Conservation (phyloP, 257 asterid species). For the Capsicum chinense region DNA sequence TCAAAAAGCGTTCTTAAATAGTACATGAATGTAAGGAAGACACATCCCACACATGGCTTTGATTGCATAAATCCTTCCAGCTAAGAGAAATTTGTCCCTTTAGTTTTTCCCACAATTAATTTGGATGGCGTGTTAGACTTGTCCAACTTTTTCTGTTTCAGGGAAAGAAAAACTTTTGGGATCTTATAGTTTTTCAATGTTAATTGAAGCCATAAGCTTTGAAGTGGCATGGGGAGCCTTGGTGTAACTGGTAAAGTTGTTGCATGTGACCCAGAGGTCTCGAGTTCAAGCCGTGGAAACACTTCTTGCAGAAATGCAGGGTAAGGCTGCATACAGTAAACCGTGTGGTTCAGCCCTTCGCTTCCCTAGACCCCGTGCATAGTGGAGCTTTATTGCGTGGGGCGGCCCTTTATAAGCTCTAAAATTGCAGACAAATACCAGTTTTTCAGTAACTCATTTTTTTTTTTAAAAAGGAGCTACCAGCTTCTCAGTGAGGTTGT, state of each 20-base stretch:
- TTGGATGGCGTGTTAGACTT: constrained; percentile 14
- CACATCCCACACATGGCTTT: constrained; percentile 9
- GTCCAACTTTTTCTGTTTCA: neutral
- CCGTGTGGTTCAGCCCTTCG: no score
- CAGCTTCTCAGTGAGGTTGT: neutral
- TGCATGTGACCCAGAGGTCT: no score
- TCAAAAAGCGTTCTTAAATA: neutral
- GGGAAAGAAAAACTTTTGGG: neutral
- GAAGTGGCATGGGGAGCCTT: neutral
- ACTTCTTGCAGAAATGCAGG: no score
- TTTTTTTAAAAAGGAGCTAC: neutral
- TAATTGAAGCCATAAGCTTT: constrained; percentile 17
- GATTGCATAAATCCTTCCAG: constrained; percentile 3
- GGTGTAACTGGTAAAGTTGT: no score
- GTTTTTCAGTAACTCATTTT: neutral
- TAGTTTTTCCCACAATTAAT: neutral
- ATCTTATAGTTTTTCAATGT: neutral
- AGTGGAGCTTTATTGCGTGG: no score
- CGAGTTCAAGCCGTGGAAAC: no score
- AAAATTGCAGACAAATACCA: neutral
- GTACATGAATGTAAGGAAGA: neutral
- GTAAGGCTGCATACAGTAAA: no score
- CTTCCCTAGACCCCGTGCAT: no score
- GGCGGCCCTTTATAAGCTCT: no score
- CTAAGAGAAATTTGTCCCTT: constrained; percentile 7